Evolutionary conservation across 192 early-diverging fungal genomes (phyloP).

Genomic region (Podila verticillata): DNA sequence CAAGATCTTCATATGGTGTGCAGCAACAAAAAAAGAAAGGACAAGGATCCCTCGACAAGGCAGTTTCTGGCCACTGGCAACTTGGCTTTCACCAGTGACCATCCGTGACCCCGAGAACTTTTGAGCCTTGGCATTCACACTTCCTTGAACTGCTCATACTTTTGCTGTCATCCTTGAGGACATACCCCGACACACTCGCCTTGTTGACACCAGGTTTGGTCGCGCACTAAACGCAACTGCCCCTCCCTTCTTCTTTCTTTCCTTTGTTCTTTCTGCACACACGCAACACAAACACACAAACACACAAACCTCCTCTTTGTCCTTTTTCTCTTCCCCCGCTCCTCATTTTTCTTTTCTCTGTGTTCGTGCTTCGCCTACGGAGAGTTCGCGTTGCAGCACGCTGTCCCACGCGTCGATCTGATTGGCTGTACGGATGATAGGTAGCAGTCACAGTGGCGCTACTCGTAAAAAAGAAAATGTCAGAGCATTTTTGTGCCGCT

Average conservation of each 20-base stretch:
- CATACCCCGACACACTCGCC: too few species aligned
- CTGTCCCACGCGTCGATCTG: background rate
- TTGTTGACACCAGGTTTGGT: background rate
- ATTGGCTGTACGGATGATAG: background rate
- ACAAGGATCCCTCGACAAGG: too few species aligned
- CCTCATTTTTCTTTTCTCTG: background rate
- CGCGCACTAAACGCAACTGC: background rate
- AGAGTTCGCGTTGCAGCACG: background rate
- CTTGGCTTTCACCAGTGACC: too few species aligned
- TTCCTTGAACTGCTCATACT: too few species aligned
- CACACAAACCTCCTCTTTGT: background rate
- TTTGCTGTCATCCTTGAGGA: too few species aligned
- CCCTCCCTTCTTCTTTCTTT: background rate
- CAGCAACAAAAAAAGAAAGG: too few species aligned
- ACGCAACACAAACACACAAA: background rate
- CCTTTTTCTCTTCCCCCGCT: background rate
- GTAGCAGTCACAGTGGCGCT: background rate
- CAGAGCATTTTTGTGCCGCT: too few species aligned
- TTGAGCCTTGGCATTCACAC: too few species aligned
- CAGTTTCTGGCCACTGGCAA: background rate
- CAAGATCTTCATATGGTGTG: background rate
- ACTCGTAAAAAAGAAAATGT: too few species aligned
- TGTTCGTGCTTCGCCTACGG: slow-evolving; percentile 1
- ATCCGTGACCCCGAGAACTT: too few species aligned
- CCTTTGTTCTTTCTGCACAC: background rate